phyloP scores from a whole-genome alignment of 2,329 filamentous ascomycete genomes.

The Aspergillus hortae region DNA sequence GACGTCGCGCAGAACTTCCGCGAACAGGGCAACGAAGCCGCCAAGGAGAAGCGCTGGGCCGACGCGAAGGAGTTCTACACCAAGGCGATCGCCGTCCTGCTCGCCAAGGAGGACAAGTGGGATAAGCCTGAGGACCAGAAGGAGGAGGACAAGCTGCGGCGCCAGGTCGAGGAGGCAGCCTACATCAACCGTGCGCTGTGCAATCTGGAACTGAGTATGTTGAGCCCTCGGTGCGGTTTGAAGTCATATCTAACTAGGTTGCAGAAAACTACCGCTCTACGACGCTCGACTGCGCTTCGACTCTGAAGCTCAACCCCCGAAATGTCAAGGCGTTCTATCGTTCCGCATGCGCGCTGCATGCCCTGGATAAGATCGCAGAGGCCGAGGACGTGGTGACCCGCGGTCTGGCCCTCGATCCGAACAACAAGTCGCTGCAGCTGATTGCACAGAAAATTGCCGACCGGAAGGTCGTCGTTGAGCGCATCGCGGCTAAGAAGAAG shows the following conservation, averaged over 20 bases:
- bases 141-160: constrained; percentile 61
- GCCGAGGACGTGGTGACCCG: constrained; percentile 74
- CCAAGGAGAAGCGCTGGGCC: constrained; percentile 66
- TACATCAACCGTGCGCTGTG: constrained; percentile 87
- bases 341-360: constrained; percentile 71
- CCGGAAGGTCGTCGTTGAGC: constrained; percentile 55
- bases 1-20: constrained; percentile 85
- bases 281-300: constrained; percentile 77
- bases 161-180: constrained; percentile 66
- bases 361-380: constrained; percentile 73
- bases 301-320: constrained; percentile 70
- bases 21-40: constrained; percentile 87
- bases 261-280: constrained; percentile 80
- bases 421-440: constrained; percentile 63
- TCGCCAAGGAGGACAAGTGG: constrained; percentile 56
- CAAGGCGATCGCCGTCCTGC: constrained; percentile 74
- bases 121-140: constrained; percentile 51
- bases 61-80: constrained; percentile 91
- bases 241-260: constrained; percentile 39
- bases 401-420: constrained; percentile 68
- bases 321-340: constrained; percentile 94
- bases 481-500: constrained; percentile 53
- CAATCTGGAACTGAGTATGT: constrained; percentile 73
- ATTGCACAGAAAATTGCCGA: constrained; percentile 62
- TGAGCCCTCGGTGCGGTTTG: neutral